These are phyloP conservation scores for Russula abietina DNA, from an alignment of 768 basidiomycete species.

Conservation along the genomic window DNA sequence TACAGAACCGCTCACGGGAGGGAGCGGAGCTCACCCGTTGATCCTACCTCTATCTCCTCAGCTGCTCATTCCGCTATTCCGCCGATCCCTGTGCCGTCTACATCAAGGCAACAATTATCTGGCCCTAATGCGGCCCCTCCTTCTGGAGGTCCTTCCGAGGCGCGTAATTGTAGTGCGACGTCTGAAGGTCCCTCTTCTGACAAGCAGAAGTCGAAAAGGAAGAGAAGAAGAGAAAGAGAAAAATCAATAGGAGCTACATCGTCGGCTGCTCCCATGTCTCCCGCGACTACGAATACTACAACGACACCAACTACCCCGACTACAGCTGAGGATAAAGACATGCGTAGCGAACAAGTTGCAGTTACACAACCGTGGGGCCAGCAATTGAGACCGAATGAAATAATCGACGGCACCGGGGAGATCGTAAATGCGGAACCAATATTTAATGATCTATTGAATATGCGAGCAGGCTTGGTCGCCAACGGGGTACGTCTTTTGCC, in stretches of 20 bases:
- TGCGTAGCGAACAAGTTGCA: neutral
- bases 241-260: neutral
- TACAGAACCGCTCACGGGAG: too few species aligned
- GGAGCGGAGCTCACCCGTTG: neutral
- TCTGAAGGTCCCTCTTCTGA: neutral
- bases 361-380: neutral
- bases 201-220: conserved; percentile 3
- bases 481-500: conserved; percentile 8
- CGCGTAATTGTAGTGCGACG: neutral
- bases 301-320: neutral
- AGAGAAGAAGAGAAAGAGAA: conserved; percentile 7
- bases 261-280: neutral
- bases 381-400: neutral
- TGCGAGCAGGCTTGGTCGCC: conserved; percentile 15
- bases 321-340: neutral
- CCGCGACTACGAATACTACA: neutral
- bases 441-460: neutral
- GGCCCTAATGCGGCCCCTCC: neutral
- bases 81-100: neutral
- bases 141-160: neutral
- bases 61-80: neutral
- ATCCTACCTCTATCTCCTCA: neutral
- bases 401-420: neutral
- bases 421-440: neutral
- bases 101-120: neutral